phyloP scores from a whole-genome alignment of 2,329 filamentous ascomycete species.

The Alternaria metachromatica region DNA sequence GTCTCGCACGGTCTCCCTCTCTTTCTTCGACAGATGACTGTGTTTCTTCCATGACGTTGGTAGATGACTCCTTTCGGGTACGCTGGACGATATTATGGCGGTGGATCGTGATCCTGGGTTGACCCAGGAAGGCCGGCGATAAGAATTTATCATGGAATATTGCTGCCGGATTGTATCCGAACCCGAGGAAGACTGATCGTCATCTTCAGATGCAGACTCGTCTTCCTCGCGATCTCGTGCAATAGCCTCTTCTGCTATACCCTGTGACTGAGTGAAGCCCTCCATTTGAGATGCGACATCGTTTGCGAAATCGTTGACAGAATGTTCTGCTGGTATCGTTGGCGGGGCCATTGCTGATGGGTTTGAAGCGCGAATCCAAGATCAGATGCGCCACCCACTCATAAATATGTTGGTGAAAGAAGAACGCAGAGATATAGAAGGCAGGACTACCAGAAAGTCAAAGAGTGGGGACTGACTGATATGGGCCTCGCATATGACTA shows the following conservation, averaged over 20 bases:
- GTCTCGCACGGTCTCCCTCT: slow-evolving; percentile 60
- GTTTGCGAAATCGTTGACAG: slow-evolving; percentile 26
- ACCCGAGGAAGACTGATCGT: slow-evolving; percentile 59
- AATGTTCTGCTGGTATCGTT: slow-evolving; percentile 10
- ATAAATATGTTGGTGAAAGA: not conserved
- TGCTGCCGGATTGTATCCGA: slow-evolving; percentile 55
- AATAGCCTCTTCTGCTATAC: slow-evolving; percentile 49
- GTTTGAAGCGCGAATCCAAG: not conserved
- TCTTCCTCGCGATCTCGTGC: slow-evolving; percentile 48
- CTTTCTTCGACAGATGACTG: slow-evolving; percentile 58
- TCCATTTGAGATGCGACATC: slow-evolving; percentile 42
- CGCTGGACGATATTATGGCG: slow-evolving; percentile 68
- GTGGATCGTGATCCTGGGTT: slow-evolving; percentile 74
- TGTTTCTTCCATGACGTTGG: slow-evolving; percentile 39
- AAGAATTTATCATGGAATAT: slow-evolving; percentile 66
- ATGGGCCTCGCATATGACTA: slow-evolving; percentile 2
- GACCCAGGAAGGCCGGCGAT: slow-evolving; percentile 79
- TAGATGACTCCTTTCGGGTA: slow-evolving; percentile 45
- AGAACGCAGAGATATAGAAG: not conserved
- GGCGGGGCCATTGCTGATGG: slow-evolving; percentile 27
- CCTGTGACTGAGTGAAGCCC: slow-evolving; percentile 34
- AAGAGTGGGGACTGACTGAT: slow-evolving; percentile 16
- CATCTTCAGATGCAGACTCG: slow-evolving; percentile 61
- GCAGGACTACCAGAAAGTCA: slow-evolving; percentile 3
- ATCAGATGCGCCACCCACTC: not conserved